Evolutionary conservation across 768 basidiomycete species (phyloP), one percentile per base, ranked within the genome.

Genomic region (Xanthoconium purpureum): DNA sequence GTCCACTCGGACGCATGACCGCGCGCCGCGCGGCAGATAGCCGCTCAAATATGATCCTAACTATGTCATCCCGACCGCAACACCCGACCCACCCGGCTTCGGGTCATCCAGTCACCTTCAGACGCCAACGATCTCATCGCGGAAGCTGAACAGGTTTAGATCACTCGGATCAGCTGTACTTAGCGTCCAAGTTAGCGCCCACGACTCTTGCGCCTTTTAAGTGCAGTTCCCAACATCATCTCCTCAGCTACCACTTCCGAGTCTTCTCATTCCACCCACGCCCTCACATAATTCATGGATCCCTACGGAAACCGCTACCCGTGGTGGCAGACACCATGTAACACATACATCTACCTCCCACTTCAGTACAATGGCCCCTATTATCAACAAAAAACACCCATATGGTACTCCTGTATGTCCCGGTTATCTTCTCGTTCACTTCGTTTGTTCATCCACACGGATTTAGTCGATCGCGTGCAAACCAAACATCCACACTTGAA

Each of bases 401-500:
- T 37, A 39, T 66, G 63, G 67, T 45, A 55, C 0, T 20, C 47
- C 18, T 56, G 70, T 73, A 40, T 33, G 59, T 38, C 14, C 28
- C 3, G 24, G 2, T 18, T 5, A n/a, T 5, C 15, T 42, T n/a
- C 10, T 7, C 17, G 11, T 12, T 4, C 14, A 15, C 42, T 40
- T 24, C 29, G 14, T 20, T 40, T 18, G 5, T 44, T 14, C 28
- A 29, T 36, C 17, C 18, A 2, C 5, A 15, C 24, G 18, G 7
- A 32, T 28, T 12, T 46, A 71, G 71, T 45, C 17, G 56, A 68
- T 42, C 67, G 39, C 45, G 5, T 46, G 1, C 60, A 63, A 49
- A 71, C 79, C 1, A 79, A 78, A 68, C 77, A 79, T 64, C 78
- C 83, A n/a, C 72, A 67, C 36, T 66, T 85, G 18, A 78, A 84